phyloP scores from a whole-genome alignment of 495 filamentous ascomycete genomes.

The Alectoria sarmentosa region DNA sequence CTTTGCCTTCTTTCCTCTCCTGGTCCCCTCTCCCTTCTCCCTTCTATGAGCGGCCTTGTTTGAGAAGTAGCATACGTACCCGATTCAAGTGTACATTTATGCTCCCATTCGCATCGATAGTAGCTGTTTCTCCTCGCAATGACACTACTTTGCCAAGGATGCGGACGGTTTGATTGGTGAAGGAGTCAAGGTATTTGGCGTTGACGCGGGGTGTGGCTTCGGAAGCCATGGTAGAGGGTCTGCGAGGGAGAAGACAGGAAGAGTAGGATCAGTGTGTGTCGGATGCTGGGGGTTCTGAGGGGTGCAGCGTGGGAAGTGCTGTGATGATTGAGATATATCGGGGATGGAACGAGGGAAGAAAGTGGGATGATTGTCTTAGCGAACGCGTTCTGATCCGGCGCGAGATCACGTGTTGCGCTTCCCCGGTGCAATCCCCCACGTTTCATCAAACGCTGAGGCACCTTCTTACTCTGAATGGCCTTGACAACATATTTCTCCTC shows the following conservation, averaged over 20 bases:
- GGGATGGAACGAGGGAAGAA: neutral
- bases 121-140: slow-evolving; percentile 73
- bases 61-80: slow-evolving; percentile 41
- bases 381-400: neutral
- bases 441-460: slow-evolving; percentile 2
- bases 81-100: slow-evolving; percentile 67
- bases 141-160: slow-evolving; percentile 79
- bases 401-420: neutral
- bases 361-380: neutral
- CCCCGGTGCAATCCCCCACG: no score
- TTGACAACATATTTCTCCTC: no score
- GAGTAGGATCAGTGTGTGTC: neutral
- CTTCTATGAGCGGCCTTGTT: neutral
- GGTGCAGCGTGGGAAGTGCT: neutral
- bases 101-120: slow-evolving; percentile 66
- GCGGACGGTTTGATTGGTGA: slow-evolving; percentile 60
- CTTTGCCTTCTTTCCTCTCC: neutral
- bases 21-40: neutral
- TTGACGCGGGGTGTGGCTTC: slow-evolving; percentile 27
- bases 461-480: no score
- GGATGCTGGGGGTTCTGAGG: neutral
- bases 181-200: slow-evolving; percentile 26
- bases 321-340: neutral
- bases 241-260: neutral
- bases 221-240: slow-evolving; percentile 20